Evolutionary conservation across 306 rosid genomes (phyloP), one percentile per base, ranked within the genome.

Genomic region (Corylus avellana): DNA sequence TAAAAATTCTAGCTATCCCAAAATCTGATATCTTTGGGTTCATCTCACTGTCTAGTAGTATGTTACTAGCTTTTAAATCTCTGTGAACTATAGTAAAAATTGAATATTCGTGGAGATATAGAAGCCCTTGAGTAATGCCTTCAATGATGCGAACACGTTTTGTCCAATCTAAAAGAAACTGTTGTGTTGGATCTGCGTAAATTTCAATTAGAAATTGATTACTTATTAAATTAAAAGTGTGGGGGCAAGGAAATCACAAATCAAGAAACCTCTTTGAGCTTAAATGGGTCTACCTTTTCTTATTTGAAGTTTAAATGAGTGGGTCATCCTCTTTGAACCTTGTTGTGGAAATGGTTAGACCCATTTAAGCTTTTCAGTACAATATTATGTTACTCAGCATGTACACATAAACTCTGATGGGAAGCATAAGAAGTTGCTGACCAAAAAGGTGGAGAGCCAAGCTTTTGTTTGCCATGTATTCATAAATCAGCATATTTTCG

Each of bases 381-480:
- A 58, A 58, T 9, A 58, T 8, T 58, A 58, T 1, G 64, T 58
- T 58, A 59, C 66, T 25, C 16, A 25, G 17, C 66, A 25, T 42
- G 46, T 42, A 42, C 22, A 8, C 32, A 58, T 2, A 58, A 20
- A 58, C 64, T 7, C n/a, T 72, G 25, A 14, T 9, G 67, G 27
- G 35, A 0, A 14, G 35, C 20, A 22, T 22, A 25, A 16, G 56
- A 69, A 20, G 14, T n/a, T 49, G 13, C 51, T 63, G 22, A 89
- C 89, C 86, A 2, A 87, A 89, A 35, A 85, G 78, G 75, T 77
- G 76, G 63, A 49, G 59, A 72, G 83, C 88, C 58, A 89, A 79
- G 84, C 89, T 89, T 71, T 75, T 74, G 78, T 85, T 89, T 3
- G 89, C 87, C 87, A 89, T 84, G 86, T 78, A 83, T 70, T 89